Percentiles rank a stretch among this genome's conserved stretches.
Evolutionary conservation across 1,284 basidiomycete species (phyloP).

Genomic region (Stygiomarasmius scandens): DNA sequence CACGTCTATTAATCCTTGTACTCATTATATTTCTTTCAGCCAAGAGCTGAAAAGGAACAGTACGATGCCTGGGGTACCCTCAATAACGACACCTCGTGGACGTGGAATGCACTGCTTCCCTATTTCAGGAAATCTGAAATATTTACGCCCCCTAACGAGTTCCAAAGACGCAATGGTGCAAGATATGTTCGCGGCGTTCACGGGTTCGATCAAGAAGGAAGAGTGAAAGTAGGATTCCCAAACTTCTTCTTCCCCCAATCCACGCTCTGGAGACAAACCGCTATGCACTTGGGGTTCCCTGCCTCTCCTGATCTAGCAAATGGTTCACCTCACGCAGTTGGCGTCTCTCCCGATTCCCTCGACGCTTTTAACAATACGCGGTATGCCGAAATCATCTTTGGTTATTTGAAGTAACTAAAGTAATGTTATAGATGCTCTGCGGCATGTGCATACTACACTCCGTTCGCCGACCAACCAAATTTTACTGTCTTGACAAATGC

Average conservation of each 20-base stretch:
- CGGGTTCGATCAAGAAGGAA: conserved; percentile 12
- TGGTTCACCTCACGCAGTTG: conserved; percentile 28
- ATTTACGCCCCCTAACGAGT: conserved; percentile 30
- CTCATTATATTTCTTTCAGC: conserved; percentile 1
- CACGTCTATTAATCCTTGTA: neutral
- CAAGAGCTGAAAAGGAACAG: conserved; percentile 32
- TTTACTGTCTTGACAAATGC: conserved; percentile 27
- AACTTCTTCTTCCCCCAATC: conserved; percentile 32
- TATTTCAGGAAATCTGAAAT: conserved; percentile 34
- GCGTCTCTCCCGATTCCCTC: conserved; percentile 29
- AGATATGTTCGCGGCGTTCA: neutral
- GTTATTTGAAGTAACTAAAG: no score
- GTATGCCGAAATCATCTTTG: conserved; percentile 20
- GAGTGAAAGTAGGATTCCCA: conserved; percentile 33
- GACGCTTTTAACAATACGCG: conserved; percentile 31
- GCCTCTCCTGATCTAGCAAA: conserved; percentile 26
- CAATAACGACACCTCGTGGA: conserved; percentile 33
- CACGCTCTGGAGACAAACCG: conserved; percentile 26
- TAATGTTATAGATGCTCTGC: conserved; percentile 26
- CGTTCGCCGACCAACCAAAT: conserved; percentile 21
- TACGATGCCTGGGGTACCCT: conserved; percentile 33
- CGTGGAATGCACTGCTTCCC: conserved; percentile 31
- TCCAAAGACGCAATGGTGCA: conserved; percentile 18
- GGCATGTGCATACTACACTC: conserved; percentile 22
- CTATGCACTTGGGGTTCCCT: conserved; percentile 21